Evolutionary conservation across 2,329 filamentous ascomycete genomes (phyloP).

Genomic region (Zasmidium citrigriseum): DNA sequence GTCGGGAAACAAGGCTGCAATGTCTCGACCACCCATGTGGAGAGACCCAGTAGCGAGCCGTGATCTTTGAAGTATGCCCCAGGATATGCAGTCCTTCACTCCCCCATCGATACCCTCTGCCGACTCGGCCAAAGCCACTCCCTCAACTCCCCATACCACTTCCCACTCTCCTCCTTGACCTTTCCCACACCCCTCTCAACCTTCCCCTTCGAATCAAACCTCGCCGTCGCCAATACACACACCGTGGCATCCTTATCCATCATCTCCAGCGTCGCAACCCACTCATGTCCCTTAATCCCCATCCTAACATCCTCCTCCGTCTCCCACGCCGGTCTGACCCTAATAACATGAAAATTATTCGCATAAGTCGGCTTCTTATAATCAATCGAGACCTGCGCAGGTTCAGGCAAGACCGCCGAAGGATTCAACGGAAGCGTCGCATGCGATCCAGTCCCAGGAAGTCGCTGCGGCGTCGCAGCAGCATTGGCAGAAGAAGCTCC

Average conservation of each 20-base stretch:
- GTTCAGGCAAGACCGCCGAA: constrained; percentile 28
- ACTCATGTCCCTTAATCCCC: constrained; percentile 43
- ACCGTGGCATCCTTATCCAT: constrained; percentile 56
- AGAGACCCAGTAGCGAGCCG: too few species aligned
- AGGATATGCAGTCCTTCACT: neutral
- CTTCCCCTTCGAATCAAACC: constrained; percentile 26
- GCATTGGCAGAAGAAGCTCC: constrained; percentile 14
- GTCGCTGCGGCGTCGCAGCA: constrained; percentile 31
- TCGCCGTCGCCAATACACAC: constrained; percentile 55
- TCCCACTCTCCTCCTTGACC: constrained; percentile 22
- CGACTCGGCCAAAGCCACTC: constrained; percentile 36
- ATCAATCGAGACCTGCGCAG: constrained; percentile 50
- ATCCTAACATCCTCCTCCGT: constrained; percentile 25
- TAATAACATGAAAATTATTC: constrained; percentile 65
- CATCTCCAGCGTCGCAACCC: constrained; percentile 56
- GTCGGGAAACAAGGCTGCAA: too few species aligned
- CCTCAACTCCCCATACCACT: constrained; percentile 32
- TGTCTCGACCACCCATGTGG: too few species aligned
- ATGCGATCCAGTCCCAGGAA: constrained; percentile 34
- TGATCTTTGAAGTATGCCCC: too few species aligned
- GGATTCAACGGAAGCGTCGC: constrained; percentile 28
- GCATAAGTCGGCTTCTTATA: constrained; percentile 64
- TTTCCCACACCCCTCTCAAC: constrained; percentile 23
- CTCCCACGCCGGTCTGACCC: constrained; percentile 42
- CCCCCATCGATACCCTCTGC: constrained; percentile 19